phyloP scores from a whole-genome alignment of 345 rosid species.

The Aegle marmelos region DNA sequence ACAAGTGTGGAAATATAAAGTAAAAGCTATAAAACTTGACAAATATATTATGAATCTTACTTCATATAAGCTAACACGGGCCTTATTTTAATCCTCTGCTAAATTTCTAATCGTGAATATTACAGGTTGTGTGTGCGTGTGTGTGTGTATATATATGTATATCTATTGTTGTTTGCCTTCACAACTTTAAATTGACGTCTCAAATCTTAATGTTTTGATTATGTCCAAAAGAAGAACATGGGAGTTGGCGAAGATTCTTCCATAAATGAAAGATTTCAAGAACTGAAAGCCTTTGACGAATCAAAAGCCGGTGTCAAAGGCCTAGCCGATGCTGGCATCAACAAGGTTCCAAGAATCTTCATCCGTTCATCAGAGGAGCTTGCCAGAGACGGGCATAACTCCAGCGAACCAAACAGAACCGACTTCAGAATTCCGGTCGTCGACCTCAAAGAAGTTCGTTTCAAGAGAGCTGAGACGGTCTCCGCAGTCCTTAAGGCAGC shows the following conservation, averaged over 20 bases:
- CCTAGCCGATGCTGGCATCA: constrained; percentile 30
- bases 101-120: too few relatives aligned
- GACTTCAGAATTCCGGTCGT: constrained; percentile 15
- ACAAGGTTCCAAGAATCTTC: constrained; percentile 26
- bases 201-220: neutral
- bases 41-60: too few relatives aligned
- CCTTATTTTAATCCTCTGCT: too few relatives aligned
- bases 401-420: neutral
- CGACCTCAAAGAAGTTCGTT: constrained; percentile 2
- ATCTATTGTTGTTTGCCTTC: too few relatives aligned
- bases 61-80: too few relatives aligned
- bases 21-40: too few relatives aligned
- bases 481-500: constrained; percentile 23
- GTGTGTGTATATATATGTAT: too few relatives aligned
- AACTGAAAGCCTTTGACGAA: constrained; percentile 31
- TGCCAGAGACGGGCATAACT: neutral
- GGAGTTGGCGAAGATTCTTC: neutral
- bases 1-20: too few relatives aligned
- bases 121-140: too few relatives aligned
- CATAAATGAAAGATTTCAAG: constrained; percentile 15
- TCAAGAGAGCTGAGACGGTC: constrained; percentile 14
- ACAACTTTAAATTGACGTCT: too few relatives aligned
- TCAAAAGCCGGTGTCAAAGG: constrained; percentile 40
- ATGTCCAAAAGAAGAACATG: neutral
- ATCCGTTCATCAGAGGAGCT: constrained; percentile 14